Evolutionary conservation across 805 yeast species (phyloP).

Genomic region (Wickerhamomyces canadensis): DNA sequence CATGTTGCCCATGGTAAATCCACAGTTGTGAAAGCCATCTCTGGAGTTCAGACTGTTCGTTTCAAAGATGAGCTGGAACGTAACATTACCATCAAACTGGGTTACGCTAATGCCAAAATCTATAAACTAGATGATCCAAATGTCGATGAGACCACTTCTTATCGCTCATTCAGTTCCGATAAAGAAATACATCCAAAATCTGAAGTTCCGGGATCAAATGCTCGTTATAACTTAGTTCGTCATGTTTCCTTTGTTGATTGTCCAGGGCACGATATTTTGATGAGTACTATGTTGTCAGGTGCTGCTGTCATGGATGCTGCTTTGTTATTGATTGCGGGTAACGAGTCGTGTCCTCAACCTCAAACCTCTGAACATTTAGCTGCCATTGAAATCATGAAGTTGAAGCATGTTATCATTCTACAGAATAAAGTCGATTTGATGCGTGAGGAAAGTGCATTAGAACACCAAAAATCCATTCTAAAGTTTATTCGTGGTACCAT

Average conservation of each 20-base stretch:
- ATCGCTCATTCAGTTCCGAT: constrained; percentile 89
- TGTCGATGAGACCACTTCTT: constrained; percentile 93
- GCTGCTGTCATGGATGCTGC: constrained; percentile 99
- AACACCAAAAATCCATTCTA: constrained; percentile 89
- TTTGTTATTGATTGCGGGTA: constrained; percentile 90
- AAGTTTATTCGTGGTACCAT: constrained; percentile 95
- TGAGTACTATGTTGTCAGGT: constrained; percentile 99
- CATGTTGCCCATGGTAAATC: constrained; percentile 96
- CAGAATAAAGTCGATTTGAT: constrained; percentile 98
- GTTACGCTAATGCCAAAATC: constrained; percentile 98
- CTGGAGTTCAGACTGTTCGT: constrained; percentile 98
- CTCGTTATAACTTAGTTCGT: constrained; percentile 85
- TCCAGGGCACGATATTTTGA: constrained; percentile 99
- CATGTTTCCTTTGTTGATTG: constrained; percentile 99
- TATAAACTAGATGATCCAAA: constrained; percentile 82
- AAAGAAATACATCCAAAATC: constrained; percentile 94
- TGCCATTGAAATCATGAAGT: constrained; percentile 98
- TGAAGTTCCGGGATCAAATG: constrained; percentile 80
- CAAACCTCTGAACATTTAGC: constrained; percentile 99
- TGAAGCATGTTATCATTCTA: constrained; percentile 90
- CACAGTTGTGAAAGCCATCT: constrained; percentile 91
- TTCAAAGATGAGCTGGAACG: constrained; percentile 99
- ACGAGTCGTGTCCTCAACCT: constrained; percentile 99
- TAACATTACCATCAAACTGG: constrained; percentile 96
- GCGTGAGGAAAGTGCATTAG: constrained; percentile 95